These are phyloP conservation scores for Extremus antarcticus DNA, from an alignment of 495 filamentous ascomycete species.

Conservation along the genomic window DNA sequence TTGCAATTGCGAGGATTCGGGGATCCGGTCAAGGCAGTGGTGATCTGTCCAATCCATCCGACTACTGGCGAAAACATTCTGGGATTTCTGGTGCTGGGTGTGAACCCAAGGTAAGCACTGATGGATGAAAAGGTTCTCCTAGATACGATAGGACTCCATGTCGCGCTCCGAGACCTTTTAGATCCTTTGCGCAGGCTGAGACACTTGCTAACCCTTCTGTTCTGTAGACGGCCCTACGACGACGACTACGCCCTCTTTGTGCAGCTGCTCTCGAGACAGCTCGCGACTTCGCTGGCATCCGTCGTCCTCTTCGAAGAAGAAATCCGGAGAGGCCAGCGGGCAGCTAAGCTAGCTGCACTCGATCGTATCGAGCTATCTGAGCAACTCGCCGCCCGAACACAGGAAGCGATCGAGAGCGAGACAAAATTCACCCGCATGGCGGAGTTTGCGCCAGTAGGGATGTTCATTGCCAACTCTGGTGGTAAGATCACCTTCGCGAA, in stretches of 20 bases:
- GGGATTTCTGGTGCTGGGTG: constrained; percentile 58
- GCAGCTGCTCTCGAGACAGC: constrained; percentile 55
- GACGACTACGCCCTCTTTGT: constrained; percentile 60
- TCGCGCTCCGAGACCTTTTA: no score
- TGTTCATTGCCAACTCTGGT: constrained; percentile 56
- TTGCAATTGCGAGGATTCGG: constrained; percentile 54
- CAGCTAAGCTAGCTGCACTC: constrained; percentile 52
- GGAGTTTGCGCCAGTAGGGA: constrained; percentile 59
- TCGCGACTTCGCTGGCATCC: constrained; percentile 59
- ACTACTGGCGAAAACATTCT: constrained; percentile 52
- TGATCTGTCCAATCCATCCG: constrained; percentile 60
- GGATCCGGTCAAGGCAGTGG: constrained; percentile 51
- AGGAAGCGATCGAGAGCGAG: constrained; percentile 58
- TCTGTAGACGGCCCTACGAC: constrained; percentile 57
- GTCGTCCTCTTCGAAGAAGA: constrained; percentile 66
- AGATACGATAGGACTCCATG: no score
- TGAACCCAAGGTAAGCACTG: no score
- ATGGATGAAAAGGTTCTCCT: no score
- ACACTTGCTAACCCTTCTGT: no score
- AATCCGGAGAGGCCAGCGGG: constrained; percentile 53
- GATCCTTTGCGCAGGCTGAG: no score
- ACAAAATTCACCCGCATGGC: constrained; percentile 66
- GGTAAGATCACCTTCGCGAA: constrained; percentile 61
- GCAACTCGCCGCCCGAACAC: constrained; percentile 53
- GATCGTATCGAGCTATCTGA: constrained; percentile 57